phyloP scores from a whole-genome alignment of 208 protist genomes.

The Crithidia acanthocephali region DNA sequence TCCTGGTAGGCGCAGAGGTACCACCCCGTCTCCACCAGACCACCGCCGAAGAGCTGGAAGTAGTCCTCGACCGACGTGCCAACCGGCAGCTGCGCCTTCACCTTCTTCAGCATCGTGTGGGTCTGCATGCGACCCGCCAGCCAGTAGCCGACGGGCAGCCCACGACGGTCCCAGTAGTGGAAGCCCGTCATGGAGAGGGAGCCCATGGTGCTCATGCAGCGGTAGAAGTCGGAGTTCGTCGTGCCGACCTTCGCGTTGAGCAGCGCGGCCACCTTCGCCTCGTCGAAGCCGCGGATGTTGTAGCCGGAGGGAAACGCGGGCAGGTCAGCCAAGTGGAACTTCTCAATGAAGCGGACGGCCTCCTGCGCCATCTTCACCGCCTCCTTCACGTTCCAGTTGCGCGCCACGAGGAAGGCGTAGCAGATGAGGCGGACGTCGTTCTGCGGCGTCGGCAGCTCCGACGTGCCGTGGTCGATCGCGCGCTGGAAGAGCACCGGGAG shows the following conservation, averaged over 20 bases:
- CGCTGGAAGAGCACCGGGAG: slow-evolving; percentile 26
- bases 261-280: slow-evolving; percentile 25
- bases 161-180: slow-evolving; percentile 65
- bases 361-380: slow-evolving; percentile 62
- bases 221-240: slow-evolving; percentile 32
- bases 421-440: slow-evolving; percentile 51
- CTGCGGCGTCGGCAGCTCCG: slow-evolving; percentile 39
- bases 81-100: slow-evolving; percentile 44
- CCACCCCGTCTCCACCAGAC: slow-evolving; percentile 43
- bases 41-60: slow-evolving; percentile 35
- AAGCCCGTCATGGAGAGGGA: slow-evolving; percentile 37
- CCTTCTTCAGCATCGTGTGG: slow-evolving; percentile 34
- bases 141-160: slow-evolving; percentile 56
- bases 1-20: slow-evolving; percentile 56
- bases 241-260: slow-evolving; percentile 7
- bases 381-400: slow-evolving; percentile 64
- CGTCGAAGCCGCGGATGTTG: slow-evolving; percentile 62
- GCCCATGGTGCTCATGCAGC: slow-evolving; percentile 38
- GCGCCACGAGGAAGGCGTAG: slow-evolving; percentile 60
- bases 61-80: slow-evolving; percentile 42
- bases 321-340: slow-evolving; percentile 38
- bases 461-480: slow-evolving; percentile 22
- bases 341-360: slow-evolving; percentile 38
- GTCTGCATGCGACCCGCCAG: slow-evolving; percentile 44
- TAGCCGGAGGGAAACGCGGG: slow-evolving; percentile 49